Evolutionary conservation across 2,329 filamentous ascomycete genomes (phyloP), one percentile per base, ranked within the genome.

Genomic region (Alternaria panax): DNA sequence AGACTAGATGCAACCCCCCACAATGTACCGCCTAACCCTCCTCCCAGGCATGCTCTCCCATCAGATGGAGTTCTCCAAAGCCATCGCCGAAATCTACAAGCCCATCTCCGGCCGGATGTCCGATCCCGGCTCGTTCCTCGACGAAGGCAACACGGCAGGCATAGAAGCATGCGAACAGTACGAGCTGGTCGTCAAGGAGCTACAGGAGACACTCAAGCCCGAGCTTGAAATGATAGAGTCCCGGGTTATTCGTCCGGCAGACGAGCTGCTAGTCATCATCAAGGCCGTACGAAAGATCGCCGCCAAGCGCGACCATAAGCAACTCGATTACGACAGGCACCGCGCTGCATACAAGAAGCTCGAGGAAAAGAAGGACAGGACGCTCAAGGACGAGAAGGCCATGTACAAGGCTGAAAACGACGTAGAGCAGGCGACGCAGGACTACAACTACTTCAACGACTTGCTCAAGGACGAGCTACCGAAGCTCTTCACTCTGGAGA

Each of bases 391-490:
- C 70, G 95, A 99, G 77, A 99, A 98, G 82, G 93, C 93, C 16
- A 84, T 97, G 70, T 99, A 96, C 87, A 96, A 96, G 79, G 92
- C 92, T 5, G 95, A 99, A 79, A 92, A 88, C 71, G 93, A 97
- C 36, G 87, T 94, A 24, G 95, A 99, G 78, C 86, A 90, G 79
- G 89, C 95, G 5, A 98, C 95, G 0, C 92, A 97, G 76, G 95
- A 99, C 72, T 99, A 90, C 82, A 94, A 98, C 78, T 96, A 97
- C 82, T 98, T 95, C 85, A 99, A 99, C 81, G 92, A 97, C 73
- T 84, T 99, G 51, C 86, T 99, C 62, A 99, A 99, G 82, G 92
- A 96, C 18, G 95, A 99, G 80, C 83, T 99, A 64, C 95, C 95
- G 27, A 92, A 93, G 79, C 86, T 99, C 11, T 99, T 99, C 79